Conservation (phyloP, 2,329 filamentous ascomycete species). For the Pyrenochaeta sp. region DNA sequence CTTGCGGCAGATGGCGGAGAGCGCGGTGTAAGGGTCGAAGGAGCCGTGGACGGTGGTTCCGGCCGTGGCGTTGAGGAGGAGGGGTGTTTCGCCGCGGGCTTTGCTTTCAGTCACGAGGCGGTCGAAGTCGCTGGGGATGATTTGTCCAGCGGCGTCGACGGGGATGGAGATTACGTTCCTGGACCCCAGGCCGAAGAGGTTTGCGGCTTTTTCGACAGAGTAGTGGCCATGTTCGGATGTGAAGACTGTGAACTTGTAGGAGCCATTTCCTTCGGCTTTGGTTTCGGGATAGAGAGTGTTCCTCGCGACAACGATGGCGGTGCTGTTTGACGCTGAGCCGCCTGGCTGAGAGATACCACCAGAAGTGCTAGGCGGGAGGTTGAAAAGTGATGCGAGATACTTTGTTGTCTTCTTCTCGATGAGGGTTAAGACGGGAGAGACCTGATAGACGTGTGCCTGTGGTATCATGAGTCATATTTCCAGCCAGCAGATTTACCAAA, state of each 20-base stretch:
- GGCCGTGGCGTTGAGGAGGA: constrained; percentile 95
- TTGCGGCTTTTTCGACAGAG: constrained; percentile 92
- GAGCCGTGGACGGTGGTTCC: constrained; percentile 93
- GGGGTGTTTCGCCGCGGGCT: constrained; percentile 76
- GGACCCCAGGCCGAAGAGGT: constrained; percentile 84
- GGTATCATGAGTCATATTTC: background rate
- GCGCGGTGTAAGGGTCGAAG: constrained; percentile 79
- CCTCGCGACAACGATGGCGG: constrained; percentile 84
- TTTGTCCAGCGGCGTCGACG: constrained; percentile 75
- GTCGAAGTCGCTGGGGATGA: constrained; percentile 73
- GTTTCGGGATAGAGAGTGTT: constrained; percentile 84
- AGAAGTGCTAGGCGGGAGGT: constrained; percentile 57
- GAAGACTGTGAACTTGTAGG: constrained; percentile 78
- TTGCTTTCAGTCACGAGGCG: constrained; percentile 69
- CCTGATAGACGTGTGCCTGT: constrained; percentile 87
- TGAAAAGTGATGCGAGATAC: constrained; percentile 76
- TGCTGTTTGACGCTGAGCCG: constrained; percentile 84
- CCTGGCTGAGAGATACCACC: constrained; percentile 82
- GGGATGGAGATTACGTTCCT: constrained; percentile 76
- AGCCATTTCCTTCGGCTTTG: constrained; percentile 75
- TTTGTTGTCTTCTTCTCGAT: constrained; percentile 85
- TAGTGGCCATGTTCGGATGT: constrained; percentile 93
- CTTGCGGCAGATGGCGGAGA: constrained; percentile 74
- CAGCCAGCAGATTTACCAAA: background rate
- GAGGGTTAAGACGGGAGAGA: constrained; percentile 85